Percentiles rank a stretch among this genome's conserved stretches.
These are phyloP conservation scores for Nitzschia inconspicua DNA, from an alignment of 108 stramenopile species.

Conservation along the genomic window DNA sequence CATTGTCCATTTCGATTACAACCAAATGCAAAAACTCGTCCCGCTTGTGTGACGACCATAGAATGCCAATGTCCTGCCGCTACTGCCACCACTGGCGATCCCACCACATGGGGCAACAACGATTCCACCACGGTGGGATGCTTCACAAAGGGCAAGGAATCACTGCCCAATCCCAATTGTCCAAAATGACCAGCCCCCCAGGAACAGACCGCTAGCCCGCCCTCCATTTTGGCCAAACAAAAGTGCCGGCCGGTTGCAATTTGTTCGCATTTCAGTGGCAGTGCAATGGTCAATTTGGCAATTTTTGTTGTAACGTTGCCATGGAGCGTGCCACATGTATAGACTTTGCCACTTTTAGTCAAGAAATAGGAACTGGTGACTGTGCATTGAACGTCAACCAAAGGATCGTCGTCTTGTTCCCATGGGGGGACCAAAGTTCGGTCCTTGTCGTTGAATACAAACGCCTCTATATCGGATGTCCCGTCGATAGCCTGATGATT, in stretches of 20 bases:
- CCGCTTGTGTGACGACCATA: conserved; percentile 60
- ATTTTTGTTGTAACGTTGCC: conserved; percentile 18
- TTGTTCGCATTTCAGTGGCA: conserved; percentile 45
- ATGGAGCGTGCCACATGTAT: conserved; percentile 31
- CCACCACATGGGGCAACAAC: conserved; percentile 66
- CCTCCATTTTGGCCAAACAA: conserved; percentile 46
- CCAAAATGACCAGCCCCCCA: conserved; percentile 92
- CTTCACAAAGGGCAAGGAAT: conserved; percentile 22
- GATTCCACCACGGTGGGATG: conserved; percentile 57
- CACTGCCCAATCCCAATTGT: conserved; percentile 63
- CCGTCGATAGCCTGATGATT: neutral
- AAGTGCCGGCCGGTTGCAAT: conserved; percentile 54
- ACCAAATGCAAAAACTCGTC: conserved; percentile 62
- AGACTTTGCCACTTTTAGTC: conserved; percentile 23
- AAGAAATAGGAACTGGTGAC: conserved; percentile 21
- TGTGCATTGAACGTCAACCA: conserved; percentile 21
- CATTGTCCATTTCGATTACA: conserved; percentile 78
- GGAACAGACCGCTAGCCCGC: conserved; percentile 59
- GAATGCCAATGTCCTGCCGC: conserved; percentile 79
- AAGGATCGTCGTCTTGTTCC: conserved; percentile 15
- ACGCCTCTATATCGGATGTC: neutral
- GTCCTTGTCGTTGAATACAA: neutral
- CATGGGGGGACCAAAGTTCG: conserved; percentile 13
- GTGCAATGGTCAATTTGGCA: conserved; percentile 10
- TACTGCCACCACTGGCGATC: conserved; percentile 47